Base-by-base conservation (phyloP, 2,329 filamentous ascomycete genomes). In the Xylaria arbuscula region DNA sequence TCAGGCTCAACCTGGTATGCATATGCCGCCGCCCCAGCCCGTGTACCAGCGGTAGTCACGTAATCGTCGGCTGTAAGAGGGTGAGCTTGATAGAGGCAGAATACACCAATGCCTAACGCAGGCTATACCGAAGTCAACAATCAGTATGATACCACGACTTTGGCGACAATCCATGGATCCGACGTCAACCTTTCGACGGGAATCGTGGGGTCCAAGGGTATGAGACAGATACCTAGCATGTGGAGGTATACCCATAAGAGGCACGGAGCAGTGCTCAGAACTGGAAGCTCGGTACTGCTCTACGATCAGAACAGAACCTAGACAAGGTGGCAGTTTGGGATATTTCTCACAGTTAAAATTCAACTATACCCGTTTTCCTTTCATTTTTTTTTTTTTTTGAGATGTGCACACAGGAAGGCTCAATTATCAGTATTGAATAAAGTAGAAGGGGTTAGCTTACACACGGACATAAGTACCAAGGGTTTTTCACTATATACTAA, bases 1-100 rank as follows among this genome's bases (percentile, higher is more conserved):
- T 71, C 74, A 78, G 67, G 59, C 74, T 11, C 76, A 77, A 66
- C 69, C 74, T 7, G 71, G 67, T 34, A 80, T 80, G 78, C 72
- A 77, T 42, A 75, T 78, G 73, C 75, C 75, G 10, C 38, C 53
- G 38, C 70, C 72, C 10, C 36, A 60, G 62, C 68, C 71, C 10
- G 51, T 71, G 15, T 72, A 76, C 63, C 67, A 75, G 53, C 72
- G 62, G 22, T 54, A 47, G 59, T 19, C 32, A 11, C 24, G n/a
- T 11, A 17, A 10, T n/a, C 17, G 7, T 32, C 10, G 17, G 15
- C 19, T 48, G 11, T 51, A 36, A 11, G 32, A 28, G 6, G 17
- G n/a, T 10, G 34, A 34, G 3, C 1, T 4, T n/a, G 1, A 13
- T 13, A 22, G 47, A 36, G n/a, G 28, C 3, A 11, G 24, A 50